Percentiles rank a stretch among this genome's conserved stretches.
These are phyloP conservation scores for Oidiodendron maius DNA, from an alignment of 495 filamentous ascomycete species.

Conservation along the genomic window DNA sequence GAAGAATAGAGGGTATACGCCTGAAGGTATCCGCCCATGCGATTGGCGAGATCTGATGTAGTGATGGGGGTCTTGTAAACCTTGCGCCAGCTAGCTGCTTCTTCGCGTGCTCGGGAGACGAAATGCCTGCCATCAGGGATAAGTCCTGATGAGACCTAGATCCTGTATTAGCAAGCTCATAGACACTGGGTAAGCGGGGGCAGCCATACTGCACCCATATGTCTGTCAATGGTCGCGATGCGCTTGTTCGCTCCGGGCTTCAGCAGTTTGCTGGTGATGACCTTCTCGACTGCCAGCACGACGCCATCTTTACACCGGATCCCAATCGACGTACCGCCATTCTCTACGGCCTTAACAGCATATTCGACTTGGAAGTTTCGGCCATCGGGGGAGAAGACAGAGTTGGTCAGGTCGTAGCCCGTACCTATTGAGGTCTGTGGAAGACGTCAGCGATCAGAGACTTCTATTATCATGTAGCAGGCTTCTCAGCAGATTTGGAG, in stretches of 20 bases:
- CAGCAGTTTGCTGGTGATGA: slow-evolving; percentile 89
- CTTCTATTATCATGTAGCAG: too few relatives aligned
- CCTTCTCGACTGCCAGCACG: slow-evolving; percentile 93
- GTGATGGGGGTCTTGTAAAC: slow-evolving; percentile 90
- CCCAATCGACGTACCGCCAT: slow-evolving; percentile 92
- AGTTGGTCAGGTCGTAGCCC: slow-evolving; percentile 98
- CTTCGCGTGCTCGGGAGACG: slow-evolving; percentile 86
- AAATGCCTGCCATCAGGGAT: slow-evolving; percentile 94
- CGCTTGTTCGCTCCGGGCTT: slow-evolving; percentile 93
- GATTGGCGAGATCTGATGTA: slow-evolving; percentile 74
- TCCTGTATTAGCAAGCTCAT: slow-evolving; percentile 2
- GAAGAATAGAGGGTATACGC: slow-evolving; percentile 95
- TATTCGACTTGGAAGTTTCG: slow-evolving; percentile 99
- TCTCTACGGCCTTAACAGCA: slow-evolving; percentile 96
- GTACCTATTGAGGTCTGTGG: slow-evolving; percentile 95
- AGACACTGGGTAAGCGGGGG: slow-evolving; percentile 1
- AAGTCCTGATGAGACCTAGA: slow-evolving; percentile 85
- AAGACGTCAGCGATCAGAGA: too few relatives aligned
- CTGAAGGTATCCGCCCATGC: slow-evolving; percentile 93
- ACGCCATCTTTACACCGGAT: slow-evolving; percentile 97
- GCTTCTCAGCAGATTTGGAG: slow-evolving; percentile 13
- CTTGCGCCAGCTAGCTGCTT: slow-evolving; percentile 82
- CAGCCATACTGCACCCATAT: slow-evolving; percentile 79
- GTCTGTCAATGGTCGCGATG: slow-evolving; percentile 89
- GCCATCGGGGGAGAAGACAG: slow-evolving; percentile 97